A percentile compares a stretch with the other conserved stretches of the same genome.
phyloP scores from a whole-genome alignment of 352 stramenopile species.

The Chrysophaeum taylorii region DNA sequence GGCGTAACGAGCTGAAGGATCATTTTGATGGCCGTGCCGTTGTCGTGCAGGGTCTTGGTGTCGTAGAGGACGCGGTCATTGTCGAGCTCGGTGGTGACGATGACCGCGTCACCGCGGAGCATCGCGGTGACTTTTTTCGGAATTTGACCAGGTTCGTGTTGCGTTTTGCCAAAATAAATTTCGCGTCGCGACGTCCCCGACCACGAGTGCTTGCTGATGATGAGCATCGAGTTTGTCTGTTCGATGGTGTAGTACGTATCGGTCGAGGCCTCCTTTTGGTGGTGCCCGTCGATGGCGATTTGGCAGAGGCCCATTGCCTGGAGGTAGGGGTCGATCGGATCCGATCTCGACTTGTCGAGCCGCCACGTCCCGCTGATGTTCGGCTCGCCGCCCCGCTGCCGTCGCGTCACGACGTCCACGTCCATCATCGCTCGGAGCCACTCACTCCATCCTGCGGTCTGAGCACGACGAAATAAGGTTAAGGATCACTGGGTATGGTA shows the following conservation, averaged over 20 bases:
- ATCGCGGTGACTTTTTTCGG: neutral
- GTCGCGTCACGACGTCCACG: no score
- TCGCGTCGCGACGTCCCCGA: neutral
- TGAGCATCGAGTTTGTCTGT: neutral
- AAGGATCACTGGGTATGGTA: no score
- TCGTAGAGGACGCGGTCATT: neutral
- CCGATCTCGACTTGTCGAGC: neutral
- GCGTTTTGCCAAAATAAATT: neutral
- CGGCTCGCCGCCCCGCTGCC: no score
- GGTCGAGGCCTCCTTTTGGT: neutral
- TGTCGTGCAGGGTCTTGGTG: neutral
- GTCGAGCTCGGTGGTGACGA: neutral
- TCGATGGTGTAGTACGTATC: neutral
- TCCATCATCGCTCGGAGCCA: no score
- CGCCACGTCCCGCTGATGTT: neutral
- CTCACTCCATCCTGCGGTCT: no score
- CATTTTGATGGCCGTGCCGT: neutral
- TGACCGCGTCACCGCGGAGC: neutral
- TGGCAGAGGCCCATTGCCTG: conserved; percentile 6
- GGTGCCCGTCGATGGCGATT: conserved; percentile 12
- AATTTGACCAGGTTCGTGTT: neutral
- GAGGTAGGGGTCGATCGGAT: conserved; percentile 5
- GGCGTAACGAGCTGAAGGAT: neutral
- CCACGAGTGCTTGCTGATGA: neutral
- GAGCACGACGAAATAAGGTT: no score